Conservation (phyloP, 805 yeast genomes). For the Wickerhamomyces canadensis region DNA sequence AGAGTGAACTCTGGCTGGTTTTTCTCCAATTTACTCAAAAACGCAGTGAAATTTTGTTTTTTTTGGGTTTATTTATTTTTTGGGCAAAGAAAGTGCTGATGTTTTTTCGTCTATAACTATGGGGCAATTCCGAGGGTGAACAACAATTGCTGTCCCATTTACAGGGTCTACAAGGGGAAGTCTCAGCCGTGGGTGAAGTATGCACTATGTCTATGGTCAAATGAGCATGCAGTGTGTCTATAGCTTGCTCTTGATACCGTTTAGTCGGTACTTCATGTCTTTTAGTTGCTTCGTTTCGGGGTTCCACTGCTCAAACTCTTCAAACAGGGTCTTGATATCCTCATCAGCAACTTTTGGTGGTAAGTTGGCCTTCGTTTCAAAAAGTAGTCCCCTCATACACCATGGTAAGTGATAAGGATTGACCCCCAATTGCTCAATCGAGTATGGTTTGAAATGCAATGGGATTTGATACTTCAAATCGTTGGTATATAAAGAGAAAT, state of each 20-base stretch:
- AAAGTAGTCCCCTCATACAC: slow-evolving; percentile 81
- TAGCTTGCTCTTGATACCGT: slow-evolving; percentile 37
- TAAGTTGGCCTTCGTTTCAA: slow-evolving; percentile 47
- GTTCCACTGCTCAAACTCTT: slow-evolving; percentile 78
- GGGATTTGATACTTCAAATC: slow-evolving; percentile 42
- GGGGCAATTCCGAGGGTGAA: too few relatives aligned
- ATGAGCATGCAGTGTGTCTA: background rate
- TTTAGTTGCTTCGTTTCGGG: slow-evolving; percentile 80
- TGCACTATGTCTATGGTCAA: too few relatives aligned
- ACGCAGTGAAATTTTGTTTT: too few relatives aligned
- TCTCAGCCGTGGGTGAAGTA: too few relatives aligned
- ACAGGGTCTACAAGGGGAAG: too few relatives aligned
- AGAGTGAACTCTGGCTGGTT: too few relatives aligned
- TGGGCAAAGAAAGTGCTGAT: too few relatives aligned
- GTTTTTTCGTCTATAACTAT: too few relatives aligned
- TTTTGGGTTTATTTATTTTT: too few relatives aligned
- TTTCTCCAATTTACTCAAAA: too few relatives aligned
- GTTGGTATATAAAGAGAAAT: slow-evolving; percentile 70
- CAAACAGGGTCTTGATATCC: slow-evolving; percentile 56
- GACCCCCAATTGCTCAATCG: slow-evolving; percentile 57
- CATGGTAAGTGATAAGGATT: slow-evolving; percentile 90
- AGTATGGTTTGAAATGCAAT: slow-evolving; percentile 37
- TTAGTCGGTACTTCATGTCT: slow-evolving; percentile 76
- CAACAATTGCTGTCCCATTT: too few relatives aligned
- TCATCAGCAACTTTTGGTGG: slow-evolving; percentile 38